Percentiles rank a stretch among this genome's conserved stretches.
Conservation (phyloP, 106 monocot genomes). For the Dendrobium officinale region DNA sequence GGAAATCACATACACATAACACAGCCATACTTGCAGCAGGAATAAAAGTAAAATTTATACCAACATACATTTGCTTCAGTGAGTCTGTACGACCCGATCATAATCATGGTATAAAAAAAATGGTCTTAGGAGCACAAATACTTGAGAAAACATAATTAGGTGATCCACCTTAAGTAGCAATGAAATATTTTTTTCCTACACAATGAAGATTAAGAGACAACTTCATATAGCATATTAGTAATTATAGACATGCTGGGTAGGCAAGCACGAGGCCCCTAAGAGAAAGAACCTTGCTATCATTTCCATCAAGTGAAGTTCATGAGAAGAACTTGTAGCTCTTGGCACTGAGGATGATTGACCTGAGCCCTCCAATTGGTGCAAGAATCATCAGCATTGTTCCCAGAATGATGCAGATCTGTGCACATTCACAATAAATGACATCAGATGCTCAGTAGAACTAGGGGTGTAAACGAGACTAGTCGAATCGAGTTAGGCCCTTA, state of each 20-base stretch:
- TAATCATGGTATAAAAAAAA: slow-evolving; percentile 3
- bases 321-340: slow-evolving; percentile 38
- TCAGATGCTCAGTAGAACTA: not conserved
- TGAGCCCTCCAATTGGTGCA: slow-evolving; percentile 44
- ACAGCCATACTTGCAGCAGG: too few species aligned
- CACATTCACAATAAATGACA: not conserved
- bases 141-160: not conserved
- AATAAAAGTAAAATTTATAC: too few species aligned
- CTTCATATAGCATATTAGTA: too few species aligned
- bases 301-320: not conserved
- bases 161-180: not conserved
- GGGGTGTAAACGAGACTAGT: too few species aligned
- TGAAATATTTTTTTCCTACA: not conserved
- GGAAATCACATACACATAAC: too few species aligned
- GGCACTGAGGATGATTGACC: slow-evolving; percentile 33
- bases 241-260: not conserved
- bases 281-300: not conserved
- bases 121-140: not conserved
- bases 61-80: too few species aligned
- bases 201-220: too few species aligned
- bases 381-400: slow-evolving; percentile 42
- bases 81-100: too few species aligned
- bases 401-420: slow-evolving; percentile 42
- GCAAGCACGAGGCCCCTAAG: not conserved
- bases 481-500: too few species aligned